A percentile compares a stretch with the other conserved stretches of the same genome.
Evolutionary conservation across 2,329 filamentous ascomycete genomes (phyloP).

Genomic region (Calonectria montana): DNA sequence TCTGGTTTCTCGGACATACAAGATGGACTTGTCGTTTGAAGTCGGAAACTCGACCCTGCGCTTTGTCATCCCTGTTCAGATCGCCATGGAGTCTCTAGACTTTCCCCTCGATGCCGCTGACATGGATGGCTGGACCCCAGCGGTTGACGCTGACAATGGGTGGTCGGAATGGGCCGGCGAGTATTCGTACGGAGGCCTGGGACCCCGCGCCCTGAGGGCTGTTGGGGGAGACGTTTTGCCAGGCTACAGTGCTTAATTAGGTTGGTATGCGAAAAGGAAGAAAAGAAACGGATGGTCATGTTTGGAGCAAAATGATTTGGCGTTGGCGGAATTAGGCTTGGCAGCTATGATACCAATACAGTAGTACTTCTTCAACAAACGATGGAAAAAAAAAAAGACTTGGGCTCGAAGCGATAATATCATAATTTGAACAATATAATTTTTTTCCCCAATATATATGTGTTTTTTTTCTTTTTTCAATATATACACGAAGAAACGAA

Average conservation of each 20-base stretch:
- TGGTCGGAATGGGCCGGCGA: background rate
- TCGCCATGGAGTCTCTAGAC: slow-evolving; percentile 13
- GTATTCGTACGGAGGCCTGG: background rate
- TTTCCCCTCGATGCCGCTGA: background rate
- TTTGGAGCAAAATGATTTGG: background rate
- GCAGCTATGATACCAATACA: slow-evolving; percentile 1
- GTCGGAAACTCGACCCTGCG: slow-evolving; percentile 10
- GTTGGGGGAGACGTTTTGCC: slow-evolving; percentile 3
- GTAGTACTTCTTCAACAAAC: background rate
- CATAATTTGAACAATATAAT: background rate
- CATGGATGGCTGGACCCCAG: slow-evolving; percentile 2
- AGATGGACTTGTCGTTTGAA: background rate
- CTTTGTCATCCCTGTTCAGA: slow-evolving; percentile 7
- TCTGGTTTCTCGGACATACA: slow-evolving; percentile 16
- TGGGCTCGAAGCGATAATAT: background rate
- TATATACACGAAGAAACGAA: background rate
- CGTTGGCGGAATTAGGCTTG: background rate
- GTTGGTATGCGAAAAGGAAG: background rate
- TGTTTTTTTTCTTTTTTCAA: background rate
- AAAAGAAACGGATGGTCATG: background rate
- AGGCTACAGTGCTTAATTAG: background rate
- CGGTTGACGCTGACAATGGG: background rate
- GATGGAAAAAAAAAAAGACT: background rate
- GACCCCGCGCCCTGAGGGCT: background rate
- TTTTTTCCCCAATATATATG: no score